Percentiles rank a stretch among this genome's conserved stretches.
Conservation (phyloP, 805 yeast genomes). For the Sugiyamaella americana region DNA sequence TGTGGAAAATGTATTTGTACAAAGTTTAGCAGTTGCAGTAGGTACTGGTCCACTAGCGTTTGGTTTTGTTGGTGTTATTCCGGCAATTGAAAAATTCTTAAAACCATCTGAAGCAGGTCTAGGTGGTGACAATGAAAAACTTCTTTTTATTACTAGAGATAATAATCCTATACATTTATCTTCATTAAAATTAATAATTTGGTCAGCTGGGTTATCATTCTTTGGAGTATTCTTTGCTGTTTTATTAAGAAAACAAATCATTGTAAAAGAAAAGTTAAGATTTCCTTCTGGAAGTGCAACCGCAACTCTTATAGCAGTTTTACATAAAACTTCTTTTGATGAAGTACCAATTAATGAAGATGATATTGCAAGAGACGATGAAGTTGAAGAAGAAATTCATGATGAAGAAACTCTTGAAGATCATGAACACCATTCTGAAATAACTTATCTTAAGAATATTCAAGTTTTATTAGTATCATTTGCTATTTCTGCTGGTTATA, state of each 20-base stretch:
- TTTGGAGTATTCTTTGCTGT: constrained; percentile 96
- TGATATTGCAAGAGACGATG: constrained; percentile 9
- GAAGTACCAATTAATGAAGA: constrained; percentile 4
- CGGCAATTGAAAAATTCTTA: constrained; percentile 88
- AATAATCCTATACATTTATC: constrained; percentile 31
- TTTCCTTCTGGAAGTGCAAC: constrained; percentile 97
- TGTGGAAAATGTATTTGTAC: constrained; percentile 90
- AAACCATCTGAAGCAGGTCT: constrained; percentile 73
- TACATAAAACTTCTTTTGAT: constrained; percentile 48
- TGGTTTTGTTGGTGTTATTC: constrained; percentile 92
- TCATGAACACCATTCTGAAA: constrained; percentile 14
- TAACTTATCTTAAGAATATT: constrained; percentile 45
- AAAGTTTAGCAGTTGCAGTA: constrained; percentile 90
- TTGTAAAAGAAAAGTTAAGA: constrained; percentile 78
- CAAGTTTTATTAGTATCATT: constrained; percentile 58
- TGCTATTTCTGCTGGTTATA: constrained; percentile 60
- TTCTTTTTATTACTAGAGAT: background rate
- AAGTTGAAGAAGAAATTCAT: constrained; percentile 18
- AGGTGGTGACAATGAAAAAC: constrained; percentile 19
- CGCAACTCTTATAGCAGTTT: constrained; percentile 82
- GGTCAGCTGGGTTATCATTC: constrained; percentile 85
- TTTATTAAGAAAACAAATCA: constrained; percentile 78
- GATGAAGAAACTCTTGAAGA: constrained; percentile 8
- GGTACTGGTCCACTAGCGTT: constrained; percentile 97
- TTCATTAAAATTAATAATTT: constrained; percentile 53